Conservation (phyloP, 805 yeast genomes). For the Suhomyces kilbournensis region DNA sequence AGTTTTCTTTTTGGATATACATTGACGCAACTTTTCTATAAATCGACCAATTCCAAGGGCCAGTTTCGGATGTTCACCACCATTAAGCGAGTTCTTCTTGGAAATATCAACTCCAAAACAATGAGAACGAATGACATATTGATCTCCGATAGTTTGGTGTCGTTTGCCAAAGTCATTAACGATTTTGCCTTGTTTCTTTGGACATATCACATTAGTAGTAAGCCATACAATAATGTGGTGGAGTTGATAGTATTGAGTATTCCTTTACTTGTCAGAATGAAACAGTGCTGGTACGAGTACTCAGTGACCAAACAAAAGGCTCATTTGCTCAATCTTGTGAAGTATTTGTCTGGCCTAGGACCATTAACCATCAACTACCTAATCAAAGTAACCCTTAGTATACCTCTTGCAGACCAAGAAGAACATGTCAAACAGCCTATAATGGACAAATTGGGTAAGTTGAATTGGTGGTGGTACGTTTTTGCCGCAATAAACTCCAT, state of each 20-base stretch:
- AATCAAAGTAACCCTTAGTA: conserved; percentile 15
- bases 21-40: conserved; percentile 31
- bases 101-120: conserved; percentile 54
- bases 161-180: conserved; percentile 71
- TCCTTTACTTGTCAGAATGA: conserved; percentile 75
- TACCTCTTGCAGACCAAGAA: conserved; percentile 1
- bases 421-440: conserved; percentile 12
- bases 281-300: conserved; percentile 79
- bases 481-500: conserved; percentile 58
- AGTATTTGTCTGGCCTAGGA: conserved; percentile 63
- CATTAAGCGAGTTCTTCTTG: conserved; percentile 50
- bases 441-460: conserved; percentile 13
- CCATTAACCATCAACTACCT: conserved; percentile 29
- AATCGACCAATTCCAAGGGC: conserved; percentile 30
- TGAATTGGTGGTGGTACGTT: conserved; percentile 44
- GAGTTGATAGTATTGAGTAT: conserved; percentile 37
- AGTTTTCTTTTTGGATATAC: conserved; percentile 19
- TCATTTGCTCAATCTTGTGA: conserved; percentile 69
- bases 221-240: conserved; percentile 25
- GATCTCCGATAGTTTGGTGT: conserved; percentile 79
- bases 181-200: conserved; percentile 63
- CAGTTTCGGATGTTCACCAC: conserved; percentile 47
- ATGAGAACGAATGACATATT: conserved; percentile 77
- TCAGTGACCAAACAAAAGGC: conserved; percentile 44
- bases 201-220: conserved; percentile 31